Base-by-base conservation (phyloP, 176 grass and related monocot genomes). In the Musa itinerans region DNA sequence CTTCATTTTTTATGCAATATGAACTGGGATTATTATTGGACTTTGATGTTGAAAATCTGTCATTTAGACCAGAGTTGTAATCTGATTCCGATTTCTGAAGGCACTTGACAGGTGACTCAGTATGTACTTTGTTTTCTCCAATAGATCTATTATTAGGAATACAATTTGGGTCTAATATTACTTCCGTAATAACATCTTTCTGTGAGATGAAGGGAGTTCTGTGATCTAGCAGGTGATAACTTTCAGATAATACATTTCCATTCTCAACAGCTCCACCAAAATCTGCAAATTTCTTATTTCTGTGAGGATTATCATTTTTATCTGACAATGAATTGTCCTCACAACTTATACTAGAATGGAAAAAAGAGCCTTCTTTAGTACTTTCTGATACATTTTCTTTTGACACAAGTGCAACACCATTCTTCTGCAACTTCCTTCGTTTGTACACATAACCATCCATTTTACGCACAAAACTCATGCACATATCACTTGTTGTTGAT, bases 401-500 rank as follows among this genome's bases (percentile, higher is more conserved):
- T 78, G 74, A 71, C 81, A 77, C 6, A 76, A 78, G 52, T 11
- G 83, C 68, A 91, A 78, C 82, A 77, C 56, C 77, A 78, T 88
- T 83, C 71, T 83, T 78, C 51, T 84, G 83, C 78, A 86, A 61
- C 86, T 86, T 92, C 79, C 83, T 81, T 65, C 86, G 78, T 77
- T 88, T 88, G 72, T 88, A 88, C 58, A 88, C 83, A 82, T 83
- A 78, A 10, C 54, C 75, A 79, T 84, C 83, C 81, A 78, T 85
- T 72, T 83, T 88, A 78, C 61, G 78, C 58, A 79, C 26, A 76
- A 83, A 88, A 79, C 83, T 76, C 23, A 85, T 77, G 73, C 82
- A 85, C 72, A 85, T 85, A 83, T 63, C 78, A 78, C 79, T 81
- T 11, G 25, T 24, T 75, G 29, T 58, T n/a, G 67, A 68, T 76